Evolutionary conservation across 202 grass and related monocot species (phyloP).

Genomic region (Brachypodium distachyon): DNA sequence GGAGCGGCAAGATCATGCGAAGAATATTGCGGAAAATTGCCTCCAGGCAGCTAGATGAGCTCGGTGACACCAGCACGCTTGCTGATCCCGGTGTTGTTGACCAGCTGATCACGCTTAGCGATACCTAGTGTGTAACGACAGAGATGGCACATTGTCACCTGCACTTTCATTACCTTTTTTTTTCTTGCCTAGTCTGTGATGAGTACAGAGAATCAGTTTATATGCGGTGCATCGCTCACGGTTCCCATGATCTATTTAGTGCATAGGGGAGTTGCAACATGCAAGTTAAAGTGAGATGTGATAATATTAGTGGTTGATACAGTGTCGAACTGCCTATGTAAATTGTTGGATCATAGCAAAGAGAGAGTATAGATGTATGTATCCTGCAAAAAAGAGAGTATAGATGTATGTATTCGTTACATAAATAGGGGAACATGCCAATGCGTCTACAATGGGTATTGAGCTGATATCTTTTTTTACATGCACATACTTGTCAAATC

Average conservation of each 20-base stretch:
- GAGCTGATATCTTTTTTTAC: neutral
- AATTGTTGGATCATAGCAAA: slow-evolving; percentile 7
- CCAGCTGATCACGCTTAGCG: slow-evolving; percentile 65
- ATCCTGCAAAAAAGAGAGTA: neutral
- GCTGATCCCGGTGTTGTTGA: slow-evolving; percentile 82
- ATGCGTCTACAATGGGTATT: neutral
- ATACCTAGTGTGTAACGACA: slow-evolving; percentile 19
- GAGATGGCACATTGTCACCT: neutral
- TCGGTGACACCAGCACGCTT: slow-evolving; percentile 94
- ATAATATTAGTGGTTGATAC: neutral
- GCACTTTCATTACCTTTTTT: neutral
- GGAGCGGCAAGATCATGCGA: slow-evolving; percentile 98
- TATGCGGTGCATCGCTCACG: neutral
- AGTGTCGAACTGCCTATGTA: slow-evolving; percentile 1
- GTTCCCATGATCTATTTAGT: neutral
- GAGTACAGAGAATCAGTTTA: neutral
- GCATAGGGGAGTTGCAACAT: neutral
- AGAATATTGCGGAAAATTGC: slow-evolving; percentile 92
- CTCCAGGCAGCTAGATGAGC: slow-evolving; percentile 71
- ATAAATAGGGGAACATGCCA: neutral
- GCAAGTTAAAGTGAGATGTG: neutral
- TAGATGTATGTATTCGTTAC: neutral
- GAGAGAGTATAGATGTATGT: neutral
- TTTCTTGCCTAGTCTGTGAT: neutral
- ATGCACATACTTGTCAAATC: no score